Percentiles rank a stretch among this genome's conserved stretches.
phyloP scores from a whole-genome alignment of 2,329 filamentous ascomycete genomes.

The Fusarium mangiferae region DNA sequence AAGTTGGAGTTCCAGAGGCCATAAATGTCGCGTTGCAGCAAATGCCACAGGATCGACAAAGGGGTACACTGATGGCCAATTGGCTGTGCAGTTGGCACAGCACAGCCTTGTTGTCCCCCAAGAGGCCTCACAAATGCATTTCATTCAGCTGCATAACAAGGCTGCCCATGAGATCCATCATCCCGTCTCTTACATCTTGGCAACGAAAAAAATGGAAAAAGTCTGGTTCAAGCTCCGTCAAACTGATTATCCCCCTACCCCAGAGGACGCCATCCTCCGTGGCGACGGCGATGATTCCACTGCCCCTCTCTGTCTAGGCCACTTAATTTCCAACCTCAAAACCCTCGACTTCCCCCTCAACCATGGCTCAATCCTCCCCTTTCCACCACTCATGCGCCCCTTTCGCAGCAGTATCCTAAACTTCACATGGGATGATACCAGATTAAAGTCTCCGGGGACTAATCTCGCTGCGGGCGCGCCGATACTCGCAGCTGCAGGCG shows the following conservation, averaged over 20 bases:
- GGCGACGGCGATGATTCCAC: not conserved
- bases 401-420: rapidly evolving
- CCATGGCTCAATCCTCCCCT: not conserved
- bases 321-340: not conserved
- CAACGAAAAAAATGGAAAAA: not conserved
- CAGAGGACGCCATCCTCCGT: not conserved
- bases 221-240: conserved; percentile 5
- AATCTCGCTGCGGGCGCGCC: not conserved
- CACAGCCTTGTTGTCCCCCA: not conserved
- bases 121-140: not conserved
- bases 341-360: not conserved
- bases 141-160: rapidly evolving
- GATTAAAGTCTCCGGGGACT: rapidly evolving
- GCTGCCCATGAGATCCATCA: rapidly evolving
- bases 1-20: rapidly evolving
- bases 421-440: not conserved
- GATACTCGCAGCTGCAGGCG: rapidly evolving
- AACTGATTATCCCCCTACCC: not conserved
- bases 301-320: not conserved
- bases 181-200: not conserved
- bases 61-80: not conserved
- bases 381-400: not conserved
- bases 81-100: not conserved
- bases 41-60: not conserved
- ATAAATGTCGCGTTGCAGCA: rapidly evolving